These are phyloP conservation scores for Metschnikowia arizonensis DNA, from an alignment of 805 yeast genomes.

Conservation along the genomic window DNA sequence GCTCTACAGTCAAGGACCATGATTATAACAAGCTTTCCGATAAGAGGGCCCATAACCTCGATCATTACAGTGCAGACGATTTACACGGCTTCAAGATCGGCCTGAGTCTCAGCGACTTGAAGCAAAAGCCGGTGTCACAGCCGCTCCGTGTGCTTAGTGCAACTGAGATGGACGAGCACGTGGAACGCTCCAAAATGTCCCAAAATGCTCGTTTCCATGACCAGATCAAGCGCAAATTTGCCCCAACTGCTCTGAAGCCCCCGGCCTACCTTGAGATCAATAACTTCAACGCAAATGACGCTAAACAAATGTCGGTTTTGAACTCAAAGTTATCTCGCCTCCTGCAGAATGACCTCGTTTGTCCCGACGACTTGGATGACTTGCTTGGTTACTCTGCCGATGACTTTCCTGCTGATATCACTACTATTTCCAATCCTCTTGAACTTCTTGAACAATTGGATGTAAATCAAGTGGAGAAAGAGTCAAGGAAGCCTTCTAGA, in stretches of 20 bases:
- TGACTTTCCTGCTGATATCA: not conserved
- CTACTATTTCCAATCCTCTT: not conserved
- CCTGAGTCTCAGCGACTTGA: slow-evolving; percentile 4
- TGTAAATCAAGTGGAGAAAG: not conserved
- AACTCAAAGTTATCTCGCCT: slow-evolving; percentile 20
- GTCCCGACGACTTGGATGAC: slow-evolving; percentile 15
- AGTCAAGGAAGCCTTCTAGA: not conserved
- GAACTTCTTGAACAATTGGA: slow-evolving; percentile 1
- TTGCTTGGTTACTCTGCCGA: slow-evolving; percentile 7
- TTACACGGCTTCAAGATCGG: slow-evolving; percentile 39
- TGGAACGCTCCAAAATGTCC: slow-evolving; percentile 21
- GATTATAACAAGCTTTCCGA: slow-evolving; percentile 25
- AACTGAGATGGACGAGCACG: slow-evolving; percentile 27
- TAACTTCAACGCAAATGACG: slow-evolving; percentile 26
- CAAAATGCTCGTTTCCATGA: slow-evolving; percentile 27
- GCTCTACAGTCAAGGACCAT: slow-evolving; percentile 25
- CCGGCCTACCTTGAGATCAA: slow-evolving; percentile 34
- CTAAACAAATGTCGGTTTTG: slow-evolving; percentile 22
- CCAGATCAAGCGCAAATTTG: slow-evolving; percentile 28
- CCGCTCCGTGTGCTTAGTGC: slow-evolving; percentile 20
- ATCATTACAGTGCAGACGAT: slow-evolving; percentile 24
- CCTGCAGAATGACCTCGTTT: not conserved
- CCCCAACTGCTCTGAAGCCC: not conserved
- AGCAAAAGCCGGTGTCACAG: not conserved
- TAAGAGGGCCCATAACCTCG: slow-evolving; percentile 17